Percentiles rank a stretch among this genome's conserved stretches.
phyloP scores from a whole-genome alignment of 108 stramenopile species.

The Ochromonas danica region DNA sequence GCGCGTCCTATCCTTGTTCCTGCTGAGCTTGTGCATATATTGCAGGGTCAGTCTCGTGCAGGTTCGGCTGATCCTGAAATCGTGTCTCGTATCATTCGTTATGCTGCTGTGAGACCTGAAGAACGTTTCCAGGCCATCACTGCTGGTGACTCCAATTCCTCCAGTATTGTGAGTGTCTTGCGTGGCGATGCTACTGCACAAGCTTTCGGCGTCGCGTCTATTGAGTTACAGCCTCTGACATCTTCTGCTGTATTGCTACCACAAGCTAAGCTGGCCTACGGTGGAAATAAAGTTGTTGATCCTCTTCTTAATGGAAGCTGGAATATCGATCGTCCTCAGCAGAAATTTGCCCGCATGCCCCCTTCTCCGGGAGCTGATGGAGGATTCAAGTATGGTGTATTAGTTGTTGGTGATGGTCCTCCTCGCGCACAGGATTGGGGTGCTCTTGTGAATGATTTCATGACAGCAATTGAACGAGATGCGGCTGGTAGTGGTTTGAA shows the following conservation, averaged over 20 bases:
- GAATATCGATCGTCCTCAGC: conserved; percentile 22
- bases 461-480: neutral
- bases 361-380: neutral
- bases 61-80: neutral
- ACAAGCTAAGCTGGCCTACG: conserved; percentile 3
- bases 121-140: neutral
- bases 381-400: neutral
- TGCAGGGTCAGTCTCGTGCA: neutral
- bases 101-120: conserved; percentile 1
- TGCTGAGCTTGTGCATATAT: neutral
- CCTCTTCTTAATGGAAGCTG: conserved; percentile 5
- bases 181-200: neutral
- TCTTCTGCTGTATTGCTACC: neutral
- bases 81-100: conserved; percentile 5
- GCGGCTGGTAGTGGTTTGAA: conserved; percentile 1
- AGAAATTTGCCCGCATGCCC: neutral
- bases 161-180: neutral
- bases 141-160: neutral
- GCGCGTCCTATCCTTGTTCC: conserved; percentile 4
- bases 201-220: neutral
- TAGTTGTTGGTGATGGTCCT: conserved; percentile 31
- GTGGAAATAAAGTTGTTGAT: neutral
- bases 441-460: neutral
- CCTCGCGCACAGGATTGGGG: conserved; percentile 6
- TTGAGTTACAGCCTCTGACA: neutral